phyloP scores from a whole-genome alignment of 1,284 basidiomycete genomes.

The Irpex lacteus region DNA sequence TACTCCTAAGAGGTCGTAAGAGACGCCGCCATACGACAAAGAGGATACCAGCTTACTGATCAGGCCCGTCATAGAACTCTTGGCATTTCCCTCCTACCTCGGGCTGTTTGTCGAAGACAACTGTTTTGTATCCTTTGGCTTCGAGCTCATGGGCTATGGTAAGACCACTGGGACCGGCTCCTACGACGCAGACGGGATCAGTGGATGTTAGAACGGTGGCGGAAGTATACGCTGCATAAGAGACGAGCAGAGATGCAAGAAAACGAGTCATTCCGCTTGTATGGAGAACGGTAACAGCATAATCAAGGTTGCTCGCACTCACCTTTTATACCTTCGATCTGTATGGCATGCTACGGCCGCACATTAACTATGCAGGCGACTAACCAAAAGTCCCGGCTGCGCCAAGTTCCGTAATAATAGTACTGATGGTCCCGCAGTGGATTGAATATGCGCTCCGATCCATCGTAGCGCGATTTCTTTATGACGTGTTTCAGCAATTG shows the following conservation, averaged over 20 bases:
- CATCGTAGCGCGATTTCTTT: no score
- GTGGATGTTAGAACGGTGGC: neutral
- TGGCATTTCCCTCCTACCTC: conserved; percentile 1
- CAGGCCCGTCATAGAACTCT: neutral
- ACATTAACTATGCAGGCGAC: no score
- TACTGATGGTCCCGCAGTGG: no score
- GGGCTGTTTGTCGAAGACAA: conserved; percentile 1
- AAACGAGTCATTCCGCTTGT: neutral
- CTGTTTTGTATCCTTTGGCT: neutral
- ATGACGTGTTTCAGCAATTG: no score
- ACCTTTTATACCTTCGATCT: no score
- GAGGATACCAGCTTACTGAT: neutral
- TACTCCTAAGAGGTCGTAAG: neutral
- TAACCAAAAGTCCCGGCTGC: no score
- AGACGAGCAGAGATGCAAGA: neutral
- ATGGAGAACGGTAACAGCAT: no score
- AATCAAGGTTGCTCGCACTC: no score
- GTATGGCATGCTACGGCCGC: no score
- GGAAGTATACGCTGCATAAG: neutral
- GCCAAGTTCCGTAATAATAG: no score
- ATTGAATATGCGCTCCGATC: no score
- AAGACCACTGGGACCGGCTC: neutral
- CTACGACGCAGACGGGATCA: neutral
- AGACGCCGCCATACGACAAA: no score
- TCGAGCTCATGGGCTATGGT: conserved; percentile 1